Evolutionary conservation across 106 monocot genomes (phyloP).

Genomic region (Vanilla planifolia): DNA sequence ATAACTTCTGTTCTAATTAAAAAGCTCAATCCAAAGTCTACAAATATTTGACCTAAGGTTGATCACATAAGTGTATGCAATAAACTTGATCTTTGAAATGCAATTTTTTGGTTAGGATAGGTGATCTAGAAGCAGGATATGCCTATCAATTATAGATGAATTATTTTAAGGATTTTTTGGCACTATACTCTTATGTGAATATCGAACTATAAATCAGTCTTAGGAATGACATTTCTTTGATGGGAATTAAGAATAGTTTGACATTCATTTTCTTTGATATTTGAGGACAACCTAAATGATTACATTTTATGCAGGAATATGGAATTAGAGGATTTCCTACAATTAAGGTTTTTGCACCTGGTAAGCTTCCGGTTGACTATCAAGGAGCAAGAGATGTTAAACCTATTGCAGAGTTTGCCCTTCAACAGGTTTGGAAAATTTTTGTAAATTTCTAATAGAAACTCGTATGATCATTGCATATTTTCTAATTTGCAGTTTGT

Average conservation of each 20-base stretch:
- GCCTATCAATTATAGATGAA: neutral
- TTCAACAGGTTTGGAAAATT: conserved; percentile 57
- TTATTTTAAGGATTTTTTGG: neutral
- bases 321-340: conserved; percentile 94
- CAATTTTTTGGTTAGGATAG: too few species aligned
- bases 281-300: neutral
- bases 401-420: conserved; percentile 91
- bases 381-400: conserved; percentile 94
- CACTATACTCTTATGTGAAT: neutral
- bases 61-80: too few species aligned
- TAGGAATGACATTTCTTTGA: neutral
- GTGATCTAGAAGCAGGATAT: too few species aligned
- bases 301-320: conserved; percentile 56
- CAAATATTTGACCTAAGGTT: too few species aligned
- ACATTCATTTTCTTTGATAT: neutral
- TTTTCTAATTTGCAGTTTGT: too few species aligned
- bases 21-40: too few species aligned
- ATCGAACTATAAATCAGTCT: neutral
- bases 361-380: conserved; percentile 95
- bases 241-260: too few species aligned
- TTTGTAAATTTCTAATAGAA: too few species aligned
- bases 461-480: too few species aligned
- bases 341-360: conserved; percentile 86
- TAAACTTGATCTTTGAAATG: too few species aligned
- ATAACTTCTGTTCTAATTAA: too few species aligned